Evolutionary conservation across 306 rosid species (phyloP), one percentile per base, ranked within the genome.

Genomic region (Citrullus colocynthis): DNA sequence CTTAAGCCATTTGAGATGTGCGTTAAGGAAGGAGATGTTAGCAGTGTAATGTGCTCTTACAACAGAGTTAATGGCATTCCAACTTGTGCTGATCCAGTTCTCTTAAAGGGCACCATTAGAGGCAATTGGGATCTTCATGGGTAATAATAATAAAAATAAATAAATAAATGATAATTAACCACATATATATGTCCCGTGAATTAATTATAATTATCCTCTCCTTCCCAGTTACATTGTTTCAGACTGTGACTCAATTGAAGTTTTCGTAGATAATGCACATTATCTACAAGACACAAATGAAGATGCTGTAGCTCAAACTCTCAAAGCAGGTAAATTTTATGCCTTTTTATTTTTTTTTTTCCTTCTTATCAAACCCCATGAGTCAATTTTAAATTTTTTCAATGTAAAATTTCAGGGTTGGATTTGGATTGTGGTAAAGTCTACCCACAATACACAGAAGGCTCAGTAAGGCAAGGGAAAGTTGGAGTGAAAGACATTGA

Each of bases 21-120:
- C 80, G 96, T 90, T 41, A 84, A 81, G 85, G 93, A 88, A 60
- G 97, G 93, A 3, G 92, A 92, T 81, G 93, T 88, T 36, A 90
- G 97, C 59, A 92, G 97, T 78, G 92, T 93, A 7, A 93, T 93
- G 97, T 93, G 97, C 61, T 92, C 97, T 55, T 93, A 90, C 42
- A 92, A 92, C 80, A 86, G 93, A 76, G 96, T 90, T 42, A 89
- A 93, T 72, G 97, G 96, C 5, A 78, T 93, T 84, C 97, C 97
- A 59, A 93, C 97, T 2, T 90, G 97, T 81, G 96, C 97, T 65
- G 93, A 93, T 8, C 90, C 97, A 12, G 86, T 82, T 66, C 93
- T 92, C n/a, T 91, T 92, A 80, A 78, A 86, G 84, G 93, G 89
- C 1, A 69, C 88, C 57, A 66, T 93, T 11, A 89, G 97, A 84